Conservation (phyloP, 768 basidiomycete species). For the Suillus plorans region DNA sequence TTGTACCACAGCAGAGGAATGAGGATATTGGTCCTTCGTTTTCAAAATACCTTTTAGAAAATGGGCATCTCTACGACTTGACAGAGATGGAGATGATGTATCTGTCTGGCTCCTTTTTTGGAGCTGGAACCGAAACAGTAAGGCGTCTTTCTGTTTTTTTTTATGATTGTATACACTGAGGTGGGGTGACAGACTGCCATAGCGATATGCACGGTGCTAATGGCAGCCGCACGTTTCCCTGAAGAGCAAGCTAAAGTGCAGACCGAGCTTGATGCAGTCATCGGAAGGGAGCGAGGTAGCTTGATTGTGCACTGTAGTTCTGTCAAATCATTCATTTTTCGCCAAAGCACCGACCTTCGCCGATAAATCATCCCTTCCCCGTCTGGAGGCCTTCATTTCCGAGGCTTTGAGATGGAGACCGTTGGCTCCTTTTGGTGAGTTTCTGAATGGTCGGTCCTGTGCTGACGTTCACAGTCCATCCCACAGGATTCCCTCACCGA, state of each 20-base stretch:
- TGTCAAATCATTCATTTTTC: constrained; percentile 1
- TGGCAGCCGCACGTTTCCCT: constrained; percentile 53
- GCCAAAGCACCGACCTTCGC: neutral
- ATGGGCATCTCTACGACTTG: neutral
- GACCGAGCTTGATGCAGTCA: constrained; percentile 48
- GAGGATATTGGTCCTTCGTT: neutral
- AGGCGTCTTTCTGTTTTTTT: neutral
- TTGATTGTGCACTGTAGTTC: neutral
- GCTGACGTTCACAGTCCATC: neutral
- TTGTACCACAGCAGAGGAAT: neutral
- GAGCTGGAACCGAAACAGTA: constrained; percentile 54
- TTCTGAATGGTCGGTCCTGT: too few species aligned
- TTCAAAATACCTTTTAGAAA: neutral
- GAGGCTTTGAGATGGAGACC: neutral
- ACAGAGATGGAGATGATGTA: constrained; percentile 49
- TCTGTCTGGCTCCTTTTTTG: constrained; percentile 56
- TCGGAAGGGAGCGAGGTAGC: constrained; percentile 36
- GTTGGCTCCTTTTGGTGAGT: neutral
- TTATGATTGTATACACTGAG: neutral
- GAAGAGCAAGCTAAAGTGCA: constrained; percentile 47
- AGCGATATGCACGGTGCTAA: constrained; percentile 46
- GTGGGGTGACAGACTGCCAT: constrained; percentile 38
- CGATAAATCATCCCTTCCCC: neutral
- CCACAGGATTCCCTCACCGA: neutral
- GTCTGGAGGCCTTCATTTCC: neutral